A percentile compares a stretch with the other conserved stretches of the same genome.
Conservation (phyloP, 179 eudicot species). For the Camellia oleifera region DNA sequence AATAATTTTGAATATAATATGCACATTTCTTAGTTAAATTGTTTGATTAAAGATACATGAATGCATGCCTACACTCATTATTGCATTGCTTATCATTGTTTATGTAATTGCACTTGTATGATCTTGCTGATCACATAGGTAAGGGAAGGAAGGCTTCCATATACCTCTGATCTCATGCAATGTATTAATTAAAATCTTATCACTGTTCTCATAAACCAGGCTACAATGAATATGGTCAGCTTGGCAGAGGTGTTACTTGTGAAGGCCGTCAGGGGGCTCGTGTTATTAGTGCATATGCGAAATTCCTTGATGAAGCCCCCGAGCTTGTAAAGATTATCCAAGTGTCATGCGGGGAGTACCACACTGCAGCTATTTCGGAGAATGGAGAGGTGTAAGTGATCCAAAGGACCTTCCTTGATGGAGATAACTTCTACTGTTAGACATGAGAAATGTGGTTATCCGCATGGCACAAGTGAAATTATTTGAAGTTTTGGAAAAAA, state of each 20-base stretch:
- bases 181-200: slow-evolving; percentile 28
- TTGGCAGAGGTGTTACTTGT: slow-evolving; percentile 90
- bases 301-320: slow-evolving; percentile 90
- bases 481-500: slow-evolving; percentile 10
- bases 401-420: slow-evolving; percentile 32
- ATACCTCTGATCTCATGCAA: slow-evolving; percentile 2
- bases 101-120: background rate
- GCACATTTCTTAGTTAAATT: slow-evolving; percentile 6
- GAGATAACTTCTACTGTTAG: slow-evolving; percentile 26
- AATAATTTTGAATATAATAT: background rate
- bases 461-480: slow-evolving; percentile 28
- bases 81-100: slow-evolving; percentile 5
- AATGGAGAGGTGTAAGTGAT: slow-evolving; percentile 96
- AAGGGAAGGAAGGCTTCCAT: slow-evolving; percentile 8
- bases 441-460: slow-evolving; percentile 30
- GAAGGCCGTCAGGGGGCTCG: slow-evolving; percentile 97
- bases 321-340: slow-evolving; percentile 81
- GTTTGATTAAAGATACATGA: background rate
- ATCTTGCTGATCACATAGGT: slow-evolving; percentile 12
- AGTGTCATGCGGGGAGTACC: slow-evolving; percentile 97
- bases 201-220: slow-evolving; percentile 58
- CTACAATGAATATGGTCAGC: slow-evolving; percentile 97
- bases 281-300: slow-evolving; percentile 71
- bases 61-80: background rate
- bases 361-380: slow-evolving; percentile 91